Evolutionary conservation across 169 alveolate species (phyloP).

Genomic region (Plasmodium gonderi): DNA sequence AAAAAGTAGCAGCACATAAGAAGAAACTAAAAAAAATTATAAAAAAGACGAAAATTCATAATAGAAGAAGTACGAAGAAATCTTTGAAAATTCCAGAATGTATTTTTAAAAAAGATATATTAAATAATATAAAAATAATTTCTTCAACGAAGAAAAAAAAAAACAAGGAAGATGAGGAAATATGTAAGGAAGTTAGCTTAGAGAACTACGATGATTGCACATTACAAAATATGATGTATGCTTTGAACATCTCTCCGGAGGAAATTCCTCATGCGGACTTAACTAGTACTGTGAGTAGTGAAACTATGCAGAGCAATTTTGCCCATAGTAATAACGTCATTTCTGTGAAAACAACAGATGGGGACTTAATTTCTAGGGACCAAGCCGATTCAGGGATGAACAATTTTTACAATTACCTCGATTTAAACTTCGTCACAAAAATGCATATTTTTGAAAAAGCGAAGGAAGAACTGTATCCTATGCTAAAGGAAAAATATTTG

Average conservation of each 20-base stretch:
- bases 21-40: constrained; percentile 54
- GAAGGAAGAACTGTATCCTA: constrained; percentile 22
- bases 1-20: constrained; percentile 66
- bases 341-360: background rate
- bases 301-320: background rate
- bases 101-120: constrained; percentile 42
- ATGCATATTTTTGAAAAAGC: constrained; percentile 38
- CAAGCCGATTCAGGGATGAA: background rate
- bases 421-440: constrained; percentile 1
- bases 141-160: constrained; percentile 31
- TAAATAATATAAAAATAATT: constrained; percentile 22
- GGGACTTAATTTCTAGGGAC: background rate
- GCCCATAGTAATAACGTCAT: background rate
- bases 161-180: background rate
- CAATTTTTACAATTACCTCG: constrained; percentile 3
- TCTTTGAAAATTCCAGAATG: constrained; percentile 61
- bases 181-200: constrained; percentile 23
- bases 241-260: background rate
- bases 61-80: constrained; percentile 42
- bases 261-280: background rate
- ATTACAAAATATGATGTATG: constrained; percentile 23
- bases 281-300: background rate
- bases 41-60: constrained; percentile 61
- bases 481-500: constrained; percentile 27
- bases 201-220: constrained; percentile 27